Conservation (phyloP, 2,329 filamentous ascomycete species). For the Arthrinium phaeospermum region DNA sequence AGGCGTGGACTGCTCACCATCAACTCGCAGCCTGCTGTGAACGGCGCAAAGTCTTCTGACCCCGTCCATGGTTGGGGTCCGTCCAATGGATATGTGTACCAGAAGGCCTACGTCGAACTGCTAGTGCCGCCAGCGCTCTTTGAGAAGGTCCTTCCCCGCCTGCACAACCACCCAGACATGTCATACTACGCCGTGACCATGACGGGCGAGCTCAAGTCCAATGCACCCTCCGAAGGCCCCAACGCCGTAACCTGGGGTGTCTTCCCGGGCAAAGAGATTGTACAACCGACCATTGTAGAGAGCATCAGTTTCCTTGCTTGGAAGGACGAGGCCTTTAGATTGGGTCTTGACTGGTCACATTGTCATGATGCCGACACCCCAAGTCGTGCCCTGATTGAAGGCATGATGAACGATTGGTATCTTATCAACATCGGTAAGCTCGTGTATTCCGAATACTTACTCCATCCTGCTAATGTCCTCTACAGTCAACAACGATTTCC, state of each 20-base stretch:
- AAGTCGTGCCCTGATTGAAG: constrained; percentile 79
- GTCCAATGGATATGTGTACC: constrained; percentile 93
- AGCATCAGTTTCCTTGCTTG: constrained; percentile 96
- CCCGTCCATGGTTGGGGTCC: constrained; percentile 94
- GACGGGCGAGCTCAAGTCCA: constrained; percentile 80
- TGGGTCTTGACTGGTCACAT: constrained; percentile 92
- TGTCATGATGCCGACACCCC: constrained; percentile 81
- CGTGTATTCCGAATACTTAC: background rate
- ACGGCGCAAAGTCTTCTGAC: constrained; percentile 87
- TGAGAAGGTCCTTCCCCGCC: constrained; percentile 75
- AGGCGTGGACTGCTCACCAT: constrained; percentile 87
- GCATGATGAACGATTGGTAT: constrained; percentile 89
- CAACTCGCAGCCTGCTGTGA: constrained; percentile 95
- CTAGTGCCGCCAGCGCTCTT: constrained; percentile 83
- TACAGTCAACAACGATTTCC: constrained; percentile 93
- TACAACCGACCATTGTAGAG: constrained; percentile 99
- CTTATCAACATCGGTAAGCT: constrained; percentile 89
- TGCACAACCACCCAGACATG: constrained; percentile 79
- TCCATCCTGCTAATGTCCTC: background rate
- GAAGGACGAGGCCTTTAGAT: constrained; percentile 96
- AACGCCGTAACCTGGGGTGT: constrained; percentile 99
- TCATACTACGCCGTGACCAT: constrained; percentile 96
- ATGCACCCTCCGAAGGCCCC: constrained; percentile 82
- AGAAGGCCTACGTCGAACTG: constrained; percentile 96
- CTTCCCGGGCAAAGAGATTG: constrained; percentile 97